Conservation (phyloP, 164 flowering plant genomes). For the Tetrastigma voinierianum region DNA sequence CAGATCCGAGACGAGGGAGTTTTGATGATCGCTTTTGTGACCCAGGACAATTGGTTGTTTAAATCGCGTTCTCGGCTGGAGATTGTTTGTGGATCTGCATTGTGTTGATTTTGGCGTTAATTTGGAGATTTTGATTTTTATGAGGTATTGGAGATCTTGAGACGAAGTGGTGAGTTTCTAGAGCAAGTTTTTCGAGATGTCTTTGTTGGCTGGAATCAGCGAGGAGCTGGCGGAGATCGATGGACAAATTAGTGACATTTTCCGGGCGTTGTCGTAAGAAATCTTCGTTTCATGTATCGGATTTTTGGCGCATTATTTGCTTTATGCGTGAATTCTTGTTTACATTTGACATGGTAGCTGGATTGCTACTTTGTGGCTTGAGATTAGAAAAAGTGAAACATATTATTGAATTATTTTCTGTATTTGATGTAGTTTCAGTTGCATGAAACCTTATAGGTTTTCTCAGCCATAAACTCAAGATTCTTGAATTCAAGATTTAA, state of each 20-base stretch:
- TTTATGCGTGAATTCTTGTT: not conserved
- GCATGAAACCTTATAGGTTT: too few relatives aligned
- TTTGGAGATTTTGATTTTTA: not conserved
- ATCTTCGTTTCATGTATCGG: not conserved
- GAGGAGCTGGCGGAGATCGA: constrained; percentile 84
- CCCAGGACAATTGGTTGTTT: too few relatives aligned
- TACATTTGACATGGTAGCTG: too few relatives aligned
- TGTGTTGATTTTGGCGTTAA: not conserved
- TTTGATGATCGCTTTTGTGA: too few relatives aligned
- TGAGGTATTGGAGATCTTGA: not conserved
- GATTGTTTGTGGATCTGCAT: too few relatives aligned
- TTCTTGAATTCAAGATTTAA: too few relatives aligned
- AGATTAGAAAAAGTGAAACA: not conserved
- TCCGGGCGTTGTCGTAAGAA: constrained; percentile 88
- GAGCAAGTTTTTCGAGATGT: constrained; percentile 31
- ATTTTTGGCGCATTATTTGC: not conserved
- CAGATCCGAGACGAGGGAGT: too few relatives aligned
- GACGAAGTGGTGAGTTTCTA: not conserved
- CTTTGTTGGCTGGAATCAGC: constrained; percentile 61
- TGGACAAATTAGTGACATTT: constrained; percentile 76
- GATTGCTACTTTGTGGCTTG: not conserved
- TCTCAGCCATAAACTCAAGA: too few relatives aligned
- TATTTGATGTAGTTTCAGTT: not conserved
- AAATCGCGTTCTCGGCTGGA: too few relatives aligned
- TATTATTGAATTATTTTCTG: not conserved